Percentiles rank a stretch among this genome's conserved stretches.
These are phyloP conservation scores for Pleomassaria siparia DNA, from an alignment of 2,329 filamentous ascomycete species.

Conservation along the genomic window DNA sequence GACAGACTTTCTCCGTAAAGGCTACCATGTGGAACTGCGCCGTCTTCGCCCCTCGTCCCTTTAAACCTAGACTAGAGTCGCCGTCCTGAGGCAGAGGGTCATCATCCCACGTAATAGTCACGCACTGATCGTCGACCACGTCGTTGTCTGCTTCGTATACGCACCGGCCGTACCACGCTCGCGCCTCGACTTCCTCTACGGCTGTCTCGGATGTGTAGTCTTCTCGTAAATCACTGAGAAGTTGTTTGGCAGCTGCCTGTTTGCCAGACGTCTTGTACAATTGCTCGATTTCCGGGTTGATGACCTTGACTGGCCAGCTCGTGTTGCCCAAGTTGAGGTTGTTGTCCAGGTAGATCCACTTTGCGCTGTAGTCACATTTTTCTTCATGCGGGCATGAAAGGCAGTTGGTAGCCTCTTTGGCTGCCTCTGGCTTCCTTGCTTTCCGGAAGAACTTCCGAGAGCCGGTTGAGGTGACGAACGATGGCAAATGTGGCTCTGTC, in stretches of 20 bases:
- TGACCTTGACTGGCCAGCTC: constrained; percentile 82
- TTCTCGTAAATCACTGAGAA: constrained; percentile 53
- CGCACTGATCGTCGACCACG: constrained; percentile 89
- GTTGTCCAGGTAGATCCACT: constrained; percentile 75
- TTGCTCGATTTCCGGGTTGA: constrained; percentile 91
- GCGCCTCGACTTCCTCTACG: constrained; percentile 49
- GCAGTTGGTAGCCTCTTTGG: constrained; percentile 82
- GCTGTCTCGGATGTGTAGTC: constrained; percentile 61
- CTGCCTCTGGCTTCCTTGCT: constrained; percentile 71
- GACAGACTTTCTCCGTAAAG: constrained; percentile 82
- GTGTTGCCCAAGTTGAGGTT: constrained; percentile 68
- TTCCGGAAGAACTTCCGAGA: constrained; percentile 76
- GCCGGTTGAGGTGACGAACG: constrained; percentile 73
- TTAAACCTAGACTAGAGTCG: constrained; percentile 14
- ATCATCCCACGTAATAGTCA: constrained; percentile 86
- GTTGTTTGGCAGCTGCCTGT: constrained; percentile 53
- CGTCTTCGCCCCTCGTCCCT: constrained; percentile 69
- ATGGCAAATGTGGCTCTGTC: constrained; percentile 68
- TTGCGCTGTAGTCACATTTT: constrained; percentile 82
- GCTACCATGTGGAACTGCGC: constrained; percentile 94
- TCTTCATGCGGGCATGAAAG: constrained; percentile 73
- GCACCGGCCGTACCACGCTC: constrained; percentile 85
- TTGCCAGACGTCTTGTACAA: constrained; percentile 53
- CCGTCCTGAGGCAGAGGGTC: constrained; percentile 48
- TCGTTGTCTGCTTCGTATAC: constrained; percentile 93